Evolutionary conservation across 1,139 yeast genomes (phyloP).

Genomic region (Taphrina betulina): DNA sequence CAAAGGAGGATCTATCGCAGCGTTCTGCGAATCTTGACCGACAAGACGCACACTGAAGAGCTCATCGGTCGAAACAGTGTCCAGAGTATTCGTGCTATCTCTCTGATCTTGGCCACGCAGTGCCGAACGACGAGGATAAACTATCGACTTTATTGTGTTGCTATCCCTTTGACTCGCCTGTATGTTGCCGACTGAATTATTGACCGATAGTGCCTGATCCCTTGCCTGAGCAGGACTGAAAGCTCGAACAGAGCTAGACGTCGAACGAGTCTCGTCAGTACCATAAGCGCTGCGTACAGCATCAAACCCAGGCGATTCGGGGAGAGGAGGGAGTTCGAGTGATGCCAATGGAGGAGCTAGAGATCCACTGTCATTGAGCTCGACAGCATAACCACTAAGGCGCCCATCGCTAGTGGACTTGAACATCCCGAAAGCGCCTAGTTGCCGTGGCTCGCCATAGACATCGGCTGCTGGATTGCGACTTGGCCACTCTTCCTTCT

Average conservation of each 20-base stretch:
- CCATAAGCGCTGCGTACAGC: conserved; percentile 25
- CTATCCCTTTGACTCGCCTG: neutral
- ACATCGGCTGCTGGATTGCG: conserved; percentile 23
- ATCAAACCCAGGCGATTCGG: conserved; percentile 28
- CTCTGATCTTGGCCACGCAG: conserved; percentile 18
- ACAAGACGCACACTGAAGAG: conserved; percentile 29
- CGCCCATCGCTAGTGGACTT: conserved; percentile 34
- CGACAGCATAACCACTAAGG: conserved; percentile 35
- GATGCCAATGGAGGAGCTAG: conserved; percentile 13
- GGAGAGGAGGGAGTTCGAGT: conserved; percentile 29
- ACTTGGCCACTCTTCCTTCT: conserved; percentile 32
- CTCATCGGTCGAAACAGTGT: conserved; percentile 31
- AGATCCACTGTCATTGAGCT: conserved; percentile 19
- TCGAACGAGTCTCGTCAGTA: conserved; percentile 27
- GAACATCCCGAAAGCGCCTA: conserved; percentile 35
- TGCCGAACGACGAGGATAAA: conserved; percentile 13
- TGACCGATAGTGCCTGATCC: conserved; percentile 11
- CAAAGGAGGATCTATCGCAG: conserved; percentile 17
- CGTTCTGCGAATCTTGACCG: neutral
- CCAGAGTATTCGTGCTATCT: conserved; percentile 14
- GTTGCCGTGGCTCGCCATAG: conserved; percentile 34
- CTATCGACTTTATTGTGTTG: conserved; percentile 4
- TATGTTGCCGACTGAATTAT: conserved; percentile 3
- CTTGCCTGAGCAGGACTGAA: conserved; percentile 7
- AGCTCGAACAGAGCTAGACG: conserved; percentile 6